These are phyloP conservation scores for Trichoderma sp. DNA, from an alignment of 2,329 filamentous ascomycete genomes.

Conservation along the genomic window DNA sequence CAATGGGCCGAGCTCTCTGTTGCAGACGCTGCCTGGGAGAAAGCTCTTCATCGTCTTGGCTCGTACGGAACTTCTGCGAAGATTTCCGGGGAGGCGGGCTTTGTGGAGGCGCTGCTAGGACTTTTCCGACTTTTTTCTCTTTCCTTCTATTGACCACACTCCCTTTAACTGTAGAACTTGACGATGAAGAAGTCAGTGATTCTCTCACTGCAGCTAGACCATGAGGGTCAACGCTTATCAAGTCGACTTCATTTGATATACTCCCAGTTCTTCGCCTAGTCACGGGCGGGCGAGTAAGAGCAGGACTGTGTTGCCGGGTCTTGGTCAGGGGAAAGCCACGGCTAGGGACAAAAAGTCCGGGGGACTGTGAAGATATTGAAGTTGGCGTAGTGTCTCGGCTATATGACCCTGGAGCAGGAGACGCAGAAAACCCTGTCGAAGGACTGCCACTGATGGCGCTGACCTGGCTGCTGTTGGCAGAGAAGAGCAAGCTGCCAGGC, in stretches of 20 bases:
- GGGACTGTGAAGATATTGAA: conserved; percentile 75
- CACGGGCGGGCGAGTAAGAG: conserved; percentile 60
- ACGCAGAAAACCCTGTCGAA: conserved; percentile 74
- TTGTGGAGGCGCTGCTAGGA: conserved; percentile 52
- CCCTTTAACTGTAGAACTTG: conserved; percentile 65
- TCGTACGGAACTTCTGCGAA: conserved; percentile 55
- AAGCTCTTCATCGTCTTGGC: conserved; percentile 42
- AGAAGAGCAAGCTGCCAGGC: conserved; percentile 56
- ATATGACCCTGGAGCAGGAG: conserved; percentile 67
- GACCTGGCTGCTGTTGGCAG: conserved; percentile 59
- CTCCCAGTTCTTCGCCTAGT: conserved; percentile 59
- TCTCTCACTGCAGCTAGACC: conserved; percentile 68
- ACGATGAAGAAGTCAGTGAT: conserved; percentile 71
- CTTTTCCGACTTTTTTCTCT: conserved; percentile 46
- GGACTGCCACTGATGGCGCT: conserved; percentile 68
- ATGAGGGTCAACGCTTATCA: conserved; percentile 51
- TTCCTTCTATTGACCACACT: conserved; percentile 46
- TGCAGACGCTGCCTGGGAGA: conserved; percentile 43
- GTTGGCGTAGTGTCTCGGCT: conserved; percentile 78
- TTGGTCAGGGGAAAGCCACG: conserved; percentile 48
- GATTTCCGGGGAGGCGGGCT: conserved; percentile 65
- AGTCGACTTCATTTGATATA: conserved; percentile 53
- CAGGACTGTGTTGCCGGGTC: conserved; percentile 56
- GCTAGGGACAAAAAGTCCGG: conserved; percentile 56
- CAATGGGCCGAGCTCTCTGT: conserved; percentile 32